These are phyloP conservation scores for Mycena filopes DNA, from an alignment of 768 basidiomycete species.

Conservation along the genomic window DNA sequence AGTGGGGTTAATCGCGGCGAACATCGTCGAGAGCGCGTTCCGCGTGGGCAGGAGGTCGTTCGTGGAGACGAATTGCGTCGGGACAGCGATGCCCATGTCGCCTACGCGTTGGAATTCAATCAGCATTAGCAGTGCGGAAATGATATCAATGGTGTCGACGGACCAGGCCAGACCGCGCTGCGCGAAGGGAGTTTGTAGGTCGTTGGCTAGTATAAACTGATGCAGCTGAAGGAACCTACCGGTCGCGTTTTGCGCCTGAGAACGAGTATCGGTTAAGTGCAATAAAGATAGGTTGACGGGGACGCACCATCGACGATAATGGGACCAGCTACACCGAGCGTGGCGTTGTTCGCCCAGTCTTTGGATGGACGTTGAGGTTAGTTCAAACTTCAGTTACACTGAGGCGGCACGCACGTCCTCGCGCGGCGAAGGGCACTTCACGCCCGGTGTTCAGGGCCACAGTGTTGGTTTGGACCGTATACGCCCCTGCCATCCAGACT, in stretches of 20 bases:
- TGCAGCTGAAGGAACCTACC: conserved; percentile 47
- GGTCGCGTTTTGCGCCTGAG: conserved; percentile 63
- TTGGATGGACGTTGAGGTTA: not conserved
- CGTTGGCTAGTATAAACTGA: too few relatives aligned
- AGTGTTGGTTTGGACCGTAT: conserved; percentile 69
- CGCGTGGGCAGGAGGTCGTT: conserved; percentile 65
- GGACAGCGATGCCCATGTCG: conserved; percentile 73
- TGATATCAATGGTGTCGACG: not conserved
- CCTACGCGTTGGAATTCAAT: conserved; percentile 40
- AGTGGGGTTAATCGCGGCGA: conserved; percentile 58
- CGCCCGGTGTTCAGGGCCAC: conserved; percentile 62
- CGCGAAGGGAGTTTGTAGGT: too few relatives aligned
- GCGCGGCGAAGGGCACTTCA: conserved; percentile 56
- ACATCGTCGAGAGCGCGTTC: conserved; percentile 70
- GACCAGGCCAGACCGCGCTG: conserved; percentile 70
- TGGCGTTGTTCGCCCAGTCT: conserved; percentile 68
- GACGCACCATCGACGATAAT: conserved; percentile 65
- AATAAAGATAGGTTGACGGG: not conserved
- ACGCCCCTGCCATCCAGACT: conserved; percentile 72
- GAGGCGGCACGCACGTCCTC: conserved; percentile 47
- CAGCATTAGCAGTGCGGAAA: too few relatives aligned
- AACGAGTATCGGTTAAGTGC: not conserved
- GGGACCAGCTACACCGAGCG: conserved; percentile 64
- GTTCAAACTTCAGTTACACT: not conserved
- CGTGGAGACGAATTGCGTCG: conserved; percentile 70